Evolutionary conservation across 768 basidiomycete genomes (phyloP).

Genomic region (Chlorophyllum brunneum): DNA sequence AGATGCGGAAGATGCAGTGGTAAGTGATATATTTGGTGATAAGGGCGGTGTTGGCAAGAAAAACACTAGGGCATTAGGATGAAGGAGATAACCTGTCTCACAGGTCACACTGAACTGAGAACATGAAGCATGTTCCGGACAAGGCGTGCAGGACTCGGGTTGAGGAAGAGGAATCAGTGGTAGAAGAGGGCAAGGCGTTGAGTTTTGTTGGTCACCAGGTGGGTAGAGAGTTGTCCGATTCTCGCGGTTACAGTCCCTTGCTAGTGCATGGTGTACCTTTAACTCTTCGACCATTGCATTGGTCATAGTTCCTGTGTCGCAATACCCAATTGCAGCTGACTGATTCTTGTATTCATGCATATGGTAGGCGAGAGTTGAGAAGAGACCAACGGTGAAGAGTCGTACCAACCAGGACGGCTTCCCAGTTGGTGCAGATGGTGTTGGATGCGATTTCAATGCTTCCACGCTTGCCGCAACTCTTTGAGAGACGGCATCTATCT

Average conservation of each 20-base stretch:
- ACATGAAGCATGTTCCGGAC: constrained; percentile 68
- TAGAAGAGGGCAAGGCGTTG: constrained; percentile 45
- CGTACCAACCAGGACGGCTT: constrained; percentile 28
- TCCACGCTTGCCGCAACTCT: constrained; percentile 33
- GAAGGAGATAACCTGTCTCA: constrained; percentile 63
- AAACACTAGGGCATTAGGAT: constrained; percentile 55
- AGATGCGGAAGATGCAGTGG: constrained; percentile 35
- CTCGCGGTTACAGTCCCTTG: constrained; percentile 53
- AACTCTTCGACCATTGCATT: constrained; percentile 52
- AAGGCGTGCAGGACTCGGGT: constrained; percentile 67
- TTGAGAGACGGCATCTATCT: constrained; percentile 27
- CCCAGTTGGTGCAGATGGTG: constrained; percentile 6
- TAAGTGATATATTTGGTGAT: constrained; percentile 32
- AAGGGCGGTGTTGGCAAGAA: constrained; percentile 39
- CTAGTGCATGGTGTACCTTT: constrained; percentile 39
- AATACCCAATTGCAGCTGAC: constrained; percentile 73
- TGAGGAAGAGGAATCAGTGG: constrained; percentile 51
- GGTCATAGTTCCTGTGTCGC: constrained; percentile 58
- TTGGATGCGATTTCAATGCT: constrained; percentile 9
- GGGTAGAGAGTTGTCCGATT: constrained; percentile 46
- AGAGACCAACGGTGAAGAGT: constrained; percentile 36
- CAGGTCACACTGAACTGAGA: constrained; percentile 54
- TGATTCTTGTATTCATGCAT: constrained; percentile 56
- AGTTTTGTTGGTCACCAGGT: constrained; percentile 25
- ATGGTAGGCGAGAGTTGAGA: constrained; percentile 29